These are phyloP conservation scores for Orbilia brochopaga DNA, from an alignment of 2,329 filamentous ascomycete species.

Conservation along the genomic window DNA sequence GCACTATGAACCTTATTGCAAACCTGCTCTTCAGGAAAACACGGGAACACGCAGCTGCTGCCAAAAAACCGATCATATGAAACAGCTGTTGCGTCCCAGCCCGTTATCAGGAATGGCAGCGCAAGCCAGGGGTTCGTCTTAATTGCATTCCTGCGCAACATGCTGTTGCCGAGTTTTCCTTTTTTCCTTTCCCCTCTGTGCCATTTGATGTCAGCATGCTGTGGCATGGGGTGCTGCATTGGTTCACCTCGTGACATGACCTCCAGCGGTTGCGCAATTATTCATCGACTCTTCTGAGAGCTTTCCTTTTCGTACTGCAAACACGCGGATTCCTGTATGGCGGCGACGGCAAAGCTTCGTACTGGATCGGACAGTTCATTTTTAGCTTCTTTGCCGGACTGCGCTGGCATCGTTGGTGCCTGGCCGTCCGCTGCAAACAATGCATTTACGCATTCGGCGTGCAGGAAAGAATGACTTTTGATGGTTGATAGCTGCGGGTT, in stretches of 20 bases:
- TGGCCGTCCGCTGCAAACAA: slow-evolving; percentile 26
- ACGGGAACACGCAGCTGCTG: neutral
- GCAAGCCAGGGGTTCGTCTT: slow-evolving; percentile 36
- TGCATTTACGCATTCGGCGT: slow-evolving; percentile 40
- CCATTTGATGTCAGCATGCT: slow-evolving; percentile 43
- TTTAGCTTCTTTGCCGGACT: slow-evolving; percentile 31
- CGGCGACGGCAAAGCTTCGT: slow-evolving; percentile 23
- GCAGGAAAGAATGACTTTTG: slow-evolving; percentile 45
- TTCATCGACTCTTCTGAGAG: slow-evolving; percentile 29
- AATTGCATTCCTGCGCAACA: slow-evolving; percentile 39
- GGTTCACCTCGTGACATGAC: slow-evolving; percentile 37
- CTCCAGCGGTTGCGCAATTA: slow-evolving; percentile 49
- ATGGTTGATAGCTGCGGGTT: slow-evolving; percentile 30
- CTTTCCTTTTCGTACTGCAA: slow-evolving; percentile 1
- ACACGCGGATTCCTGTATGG: slow-evolving; percentile 7
- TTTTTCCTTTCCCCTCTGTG: slow-evolving; percentile 15
- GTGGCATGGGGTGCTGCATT: slow-evolving; percentile 46
- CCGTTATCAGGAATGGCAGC: slow-evolving; percentile 12
- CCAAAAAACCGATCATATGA: slow-evolving; percentile 44
- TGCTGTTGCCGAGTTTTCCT: slow-evolving; percentile 13
- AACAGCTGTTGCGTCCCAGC: slow-evolving; percentile 13
- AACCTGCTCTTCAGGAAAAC: slow-evolving; percentile 1
- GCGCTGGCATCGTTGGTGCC: slow-evolving; percentile 30
- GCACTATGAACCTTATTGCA: slow-evolving; percentile 26
- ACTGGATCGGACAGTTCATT: slow-evolving; percentile 14